Conservation (phyloP, 306 rosid species). For the Quercus berberidifolia region DNA sequence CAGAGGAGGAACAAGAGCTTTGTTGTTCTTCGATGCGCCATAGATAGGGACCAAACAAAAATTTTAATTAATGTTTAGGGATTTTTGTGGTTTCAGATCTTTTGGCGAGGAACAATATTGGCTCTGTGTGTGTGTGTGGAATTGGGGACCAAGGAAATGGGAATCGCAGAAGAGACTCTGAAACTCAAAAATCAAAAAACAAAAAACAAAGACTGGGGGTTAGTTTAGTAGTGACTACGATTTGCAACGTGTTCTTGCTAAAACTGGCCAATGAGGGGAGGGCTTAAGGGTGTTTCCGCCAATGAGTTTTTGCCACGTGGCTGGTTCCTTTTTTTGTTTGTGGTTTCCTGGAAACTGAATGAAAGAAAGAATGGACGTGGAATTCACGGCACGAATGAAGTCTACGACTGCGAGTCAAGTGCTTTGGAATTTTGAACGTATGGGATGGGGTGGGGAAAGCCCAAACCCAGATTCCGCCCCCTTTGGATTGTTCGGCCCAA, state of each 20-base stretch:
- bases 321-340: neutral
- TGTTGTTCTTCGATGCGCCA: slow-evolving; percentile 66
- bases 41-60: slow-evolving; percentile 15
- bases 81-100: slow-evolving; percentile 7
- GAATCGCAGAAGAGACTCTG: slow-evolving; percentile 12
- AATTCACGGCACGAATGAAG: too few species aligned
- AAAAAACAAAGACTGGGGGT: neutral
- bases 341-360: neutral
- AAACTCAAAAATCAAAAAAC: too few species aligned
- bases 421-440: neutral
- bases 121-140: too few species aligned
- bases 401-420: too few species aligned
- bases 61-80: neutral
- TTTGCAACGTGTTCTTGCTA: slow-evolving; percentile 59
- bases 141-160: neutral
- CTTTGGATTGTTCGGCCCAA: too few species aligned
- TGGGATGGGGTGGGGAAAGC: neutral
- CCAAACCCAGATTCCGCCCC: neutral
- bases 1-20: slow-evolving; percentile 44
- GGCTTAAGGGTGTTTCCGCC: slow-evolving; percentile 25
- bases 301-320: slow-evolving; percentile 36
- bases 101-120: neutral
- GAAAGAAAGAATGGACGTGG: too few species aligned
- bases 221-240: neutral
- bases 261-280: slow-evolving; percentile 52